phyloP scores from a whole-genome alignment of 2,329 filamentous ascomycete genomes.

The Penicillium aurantiogriseum region DNA sequence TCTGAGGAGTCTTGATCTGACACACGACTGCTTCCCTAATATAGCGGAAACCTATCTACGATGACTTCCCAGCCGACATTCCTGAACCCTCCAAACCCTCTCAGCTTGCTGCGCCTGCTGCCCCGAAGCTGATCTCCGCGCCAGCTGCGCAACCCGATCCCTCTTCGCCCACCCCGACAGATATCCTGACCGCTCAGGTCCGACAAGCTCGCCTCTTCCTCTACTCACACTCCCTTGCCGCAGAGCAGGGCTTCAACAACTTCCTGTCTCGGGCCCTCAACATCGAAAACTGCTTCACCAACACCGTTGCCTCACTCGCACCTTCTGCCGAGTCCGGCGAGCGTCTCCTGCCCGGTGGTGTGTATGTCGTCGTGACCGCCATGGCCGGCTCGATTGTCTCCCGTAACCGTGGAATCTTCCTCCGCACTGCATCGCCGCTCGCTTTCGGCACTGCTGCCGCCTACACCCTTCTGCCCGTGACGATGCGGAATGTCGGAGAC shows the following conservation, averaged over 20 bases:
- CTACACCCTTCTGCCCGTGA: slow-evolving; percentile 81
- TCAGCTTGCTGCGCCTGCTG: slow-evolving; percentile 14
- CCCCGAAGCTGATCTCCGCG: slow-evolving; percentile 18
- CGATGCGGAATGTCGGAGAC: slow-evolving; percentile 83
- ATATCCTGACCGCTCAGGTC: slow-evolving; percentile 81
- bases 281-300: slow-evolving; percentile 86
- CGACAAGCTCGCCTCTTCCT: slow-evolving; percentile 76
- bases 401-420: slow-evolving; percentile 79
- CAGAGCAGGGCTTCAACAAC: slow-evolving; percentile 80
- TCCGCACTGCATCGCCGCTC: slow-evolving; percentile 74
- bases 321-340: slow-evolving; percentile 83
- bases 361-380: slow-evolving; percentile 89
- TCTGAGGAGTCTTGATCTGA: slow-evolving; percentile 5
- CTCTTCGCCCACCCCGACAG: slow-evolving; percentile 72
- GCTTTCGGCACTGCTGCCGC: slow-evolving; percentile 79
- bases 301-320: slow-evolving; percentile 82
- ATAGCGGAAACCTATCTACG: slow-evolving; percentile 47
- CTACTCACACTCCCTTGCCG: slow-evolving; percentile 68
- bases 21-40: slow-evolving; percentile 16
- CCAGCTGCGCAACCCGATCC: slow-evolving; percentile 23
- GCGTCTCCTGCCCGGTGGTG: slow-evolving; percentile 79
- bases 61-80: slow-evolving; percentile 38
- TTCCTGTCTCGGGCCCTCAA: slow-evolving; percentile 76
- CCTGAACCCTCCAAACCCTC: slow-evolving; percentile 27
- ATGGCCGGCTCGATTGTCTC: slow-evolving; percentile 94